phyloP scores from a whole-genome alignment of 208 protist genomes.

The Leishmania martiniquensis region DNA sequence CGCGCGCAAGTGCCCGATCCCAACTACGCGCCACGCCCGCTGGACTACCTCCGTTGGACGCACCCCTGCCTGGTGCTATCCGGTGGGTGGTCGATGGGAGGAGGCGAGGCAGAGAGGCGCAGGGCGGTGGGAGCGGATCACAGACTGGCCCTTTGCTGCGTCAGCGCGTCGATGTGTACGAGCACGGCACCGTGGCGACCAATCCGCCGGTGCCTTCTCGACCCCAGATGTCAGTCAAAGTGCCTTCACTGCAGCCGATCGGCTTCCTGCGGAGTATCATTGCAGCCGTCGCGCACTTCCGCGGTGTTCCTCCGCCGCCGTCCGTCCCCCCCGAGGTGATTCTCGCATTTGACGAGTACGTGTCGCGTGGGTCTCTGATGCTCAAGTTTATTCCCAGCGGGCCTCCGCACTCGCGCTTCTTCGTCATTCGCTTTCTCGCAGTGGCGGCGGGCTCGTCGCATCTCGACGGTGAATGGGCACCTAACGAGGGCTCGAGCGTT shows the following conservation, averaged over 20 bases:
- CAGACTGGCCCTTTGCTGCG: not conserved
- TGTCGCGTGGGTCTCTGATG: constrained; percentile 50
- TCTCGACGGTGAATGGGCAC: not conserved
- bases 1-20: not conserved
- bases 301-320: constrained; percentile 31
- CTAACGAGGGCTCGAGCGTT: not conserved
- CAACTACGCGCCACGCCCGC: not conserved
- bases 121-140: not conserved
- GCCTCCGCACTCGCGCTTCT: constrained; percentile 64
- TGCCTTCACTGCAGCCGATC: constrained; percentile 37
- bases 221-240: constrained; percentile 2
- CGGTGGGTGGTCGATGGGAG: constrained; percentile 9
- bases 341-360: constrained; percentile 73
- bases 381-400: constrained; percentile 58
- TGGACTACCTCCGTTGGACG: not conserved
- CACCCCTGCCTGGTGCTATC: not conserved
- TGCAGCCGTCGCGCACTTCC: constrained; percentile 45
- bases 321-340: constrained; percentile 59
- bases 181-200: not conserved
- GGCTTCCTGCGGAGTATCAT: constrained; percentile 47
- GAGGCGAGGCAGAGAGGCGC: not conserved
- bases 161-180: not conserved
- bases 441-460: constrained; percentile 7
- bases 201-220: not conserved
- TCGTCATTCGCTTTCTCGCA: constrained; percentile 65